Conservation (phyloP, 495 filamentous ascomycete genomes). For the Neurospora sp. region DNA sequence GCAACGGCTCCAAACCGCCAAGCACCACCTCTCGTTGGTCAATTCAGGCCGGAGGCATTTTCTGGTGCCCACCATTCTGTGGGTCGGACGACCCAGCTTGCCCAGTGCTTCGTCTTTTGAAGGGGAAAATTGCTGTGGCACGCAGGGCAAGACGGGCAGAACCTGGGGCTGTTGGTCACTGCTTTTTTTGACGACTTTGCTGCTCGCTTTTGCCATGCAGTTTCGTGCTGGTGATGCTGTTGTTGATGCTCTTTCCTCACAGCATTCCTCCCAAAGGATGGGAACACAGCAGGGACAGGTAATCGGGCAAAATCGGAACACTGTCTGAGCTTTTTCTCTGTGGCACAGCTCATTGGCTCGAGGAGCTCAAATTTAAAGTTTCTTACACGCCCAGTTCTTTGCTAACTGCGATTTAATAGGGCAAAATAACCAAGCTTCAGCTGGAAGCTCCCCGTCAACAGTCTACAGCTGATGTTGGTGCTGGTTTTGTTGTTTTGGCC, state of each 20-base stretch:
- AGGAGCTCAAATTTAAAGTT: background rate
- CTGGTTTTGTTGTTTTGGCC: background rate
- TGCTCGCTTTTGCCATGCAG: background rate
- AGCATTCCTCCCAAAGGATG: background rate
- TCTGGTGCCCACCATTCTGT: slow-evolving; percentile 15
- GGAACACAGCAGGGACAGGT: background rate
- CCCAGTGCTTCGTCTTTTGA: background rate
- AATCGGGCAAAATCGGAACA: background rate
- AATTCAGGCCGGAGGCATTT: slow-evolving; percentile 20
- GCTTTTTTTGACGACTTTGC: background rate
- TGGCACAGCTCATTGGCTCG: background rate
- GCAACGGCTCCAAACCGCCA: slow-evolving; percentile 20
- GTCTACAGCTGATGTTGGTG: background rate
- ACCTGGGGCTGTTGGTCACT: background rate
- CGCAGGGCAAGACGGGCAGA: background rate
- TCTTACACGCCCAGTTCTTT: background rate
- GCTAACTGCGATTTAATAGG: background rate
- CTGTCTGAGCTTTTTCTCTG: background rate
- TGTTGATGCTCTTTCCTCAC: background rate
- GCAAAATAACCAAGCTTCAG: background rate
- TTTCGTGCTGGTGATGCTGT: background rate
- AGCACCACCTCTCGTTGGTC: slow-evolving; percentile 20
- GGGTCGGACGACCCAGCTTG: slow-evolving; percentile 14
- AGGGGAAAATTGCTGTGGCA: slow-evolving; percentile 17
- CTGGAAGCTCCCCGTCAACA: background rate